phyloP scores from a whole-genome alignment of 768 basidiomycete species.

The Clitopilus passeckerianus region DNA sequence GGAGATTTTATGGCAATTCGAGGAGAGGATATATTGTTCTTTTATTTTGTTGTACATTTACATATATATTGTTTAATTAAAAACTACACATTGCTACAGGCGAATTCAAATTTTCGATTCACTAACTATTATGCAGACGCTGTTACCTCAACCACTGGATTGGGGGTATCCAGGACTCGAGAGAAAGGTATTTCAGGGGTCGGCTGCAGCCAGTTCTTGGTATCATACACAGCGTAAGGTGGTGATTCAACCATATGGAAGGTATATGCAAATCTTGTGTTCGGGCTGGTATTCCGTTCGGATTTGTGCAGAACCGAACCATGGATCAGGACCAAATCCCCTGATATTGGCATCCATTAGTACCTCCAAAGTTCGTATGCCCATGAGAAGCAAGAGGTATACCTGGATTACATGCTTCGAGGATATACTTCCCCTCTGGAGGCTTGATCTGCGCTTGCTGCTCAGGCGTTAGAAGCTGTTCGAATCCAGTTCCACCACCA shows the following conservation, averaged over 20 bases:
- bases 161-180: conserved; percentile 34
- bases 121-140: background rate
- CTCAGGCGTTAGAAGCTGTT: conserved; percentile 42
- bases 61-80: too few relatives aligned
- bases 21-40: too few relatives aligned
- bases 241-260: conserved; percentile 91
- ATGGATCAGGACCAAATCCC: conserved; percentile 91
- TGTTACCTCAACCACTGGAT: conserved; percentile 1
- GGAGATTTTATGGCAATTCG: background rate
- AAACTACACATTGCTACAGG: background rate
- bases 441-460: conserved; percentile 22
- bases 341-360: conserved; percentile 26
- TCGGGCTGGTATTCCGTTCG: conserved; percentile 74
- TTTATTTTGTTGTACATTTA: too few relatives aligned
- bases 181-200: conserved; percentile 81
- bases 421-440: conserved; percentile 46
- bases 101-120: background rate
- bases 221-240: conserved; percentile 70
- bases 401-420: conserved; percentile 77
- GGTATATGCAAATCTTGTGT: conserved; percentile 90
- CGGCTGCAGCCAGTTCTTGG: conserved; percentile 95
- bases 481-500: conserved; percentile 81
- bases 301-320: conserved; percentile 92
- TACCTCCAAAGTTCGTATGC: background rate
- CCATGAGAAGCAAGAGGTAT: conserved; percentile 1